These are phyloP conservation scores for Hymenoscyphus repandus DNA, from an alignment of 2,329 filamentous ascomycete genomes.

Conservation along the genomic window DNA sequence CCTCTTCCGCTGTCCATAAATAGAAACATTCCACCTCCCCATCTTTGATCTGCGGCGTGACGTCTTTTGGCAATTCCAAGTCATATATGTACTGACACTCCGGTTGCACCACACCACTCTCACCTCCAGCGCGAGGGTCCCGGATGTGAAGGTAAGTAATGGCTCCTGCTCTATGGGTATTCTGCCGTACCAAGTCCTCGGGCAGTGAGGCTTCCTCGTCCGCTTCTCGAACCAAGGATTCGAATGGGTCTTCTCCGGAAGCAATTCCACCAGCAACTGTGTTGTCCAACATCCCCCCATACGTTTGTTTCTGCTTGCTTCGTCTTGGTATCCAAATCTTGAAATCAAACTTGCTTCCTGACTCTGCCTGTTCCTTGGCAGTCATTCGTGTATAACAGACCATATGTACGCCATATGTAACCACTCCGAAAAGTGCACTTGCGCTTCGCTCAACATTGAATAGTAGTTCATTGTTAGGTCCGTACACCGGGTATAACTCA, in stretches of 20 bases:
- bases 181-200: constrained; percentile 58
- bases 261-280: constrained; percentile 81
- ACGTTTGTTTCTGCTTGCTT: constrained; percentile 75
- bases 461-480: constrained; percentile 52
- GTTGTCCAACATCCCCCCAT: constrained; percentile 88
- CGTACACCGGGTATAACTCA: constrained; percentile 76
- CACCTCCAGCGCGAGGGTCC: constrained; percentile 69
- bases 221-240: constrained; percentile 78
- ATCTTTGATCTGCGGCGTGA: constrained; percentile 73
- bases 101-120: constrained; percentile 77
- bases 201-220: constrained; percentile 84
- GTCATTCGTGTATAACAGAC: constrained; percentile 57
- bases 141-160: constrained; percentile 84
- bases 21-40: constrained; percentile 84
- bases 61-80: constrained; percentile 64
- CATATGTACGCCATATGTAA: constrained; percentile 78
- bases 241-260: constrained; percentile 73
- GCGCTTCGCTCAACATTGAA: constrained; percentile 76
- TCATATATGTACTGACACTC: constrained; percentile 93
- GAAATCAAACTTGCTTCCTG: constrained; percentile 47
- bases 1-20: constrained; percentile 71
- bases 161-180: constrained; percentile 56
- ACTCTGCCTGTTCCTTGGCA: constrained; percentile 27
- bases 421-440: constrained; percentile 66
- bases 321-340: constrained; percentile 82